Percentiles rank a stretch among this genome's conserved stretches.
Conservation (phyloP, 768 basidiomycete species). For the Pisolithus tinctorius region DNA sequence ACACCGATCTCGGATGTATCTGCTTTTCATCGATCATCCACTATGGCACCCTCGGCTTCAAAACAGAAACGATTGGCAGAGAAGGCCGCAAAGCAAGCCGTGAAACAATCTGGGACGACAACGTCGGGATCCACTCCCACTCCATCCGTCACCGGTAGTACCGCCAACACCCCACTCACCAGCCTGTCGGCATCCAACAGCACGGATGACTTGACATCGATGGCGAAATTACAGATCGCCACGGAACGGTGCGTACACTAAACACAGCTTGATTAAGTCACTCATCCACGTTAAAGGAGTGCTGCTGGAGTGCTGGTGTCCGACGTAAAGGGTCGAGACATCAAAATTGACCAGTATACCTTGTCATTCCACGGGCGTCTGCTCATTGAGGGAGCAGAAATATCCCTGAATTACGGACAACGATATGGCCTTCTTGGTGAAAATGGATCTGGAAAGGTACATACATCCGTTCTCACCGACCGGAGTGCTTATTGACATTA, state of each 20-base stretch:
- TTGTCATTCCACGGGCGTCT: conserved; percentile 96
- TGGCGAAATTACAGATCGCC: conserved; percentile 85
- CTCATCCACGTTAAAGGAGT: conserved; percentile 45
- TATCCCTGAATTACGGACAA: conserved; percentile 84
- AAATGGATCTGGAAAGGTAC: conserved; percentile 97
- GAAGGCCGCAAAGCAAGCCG: conserved; percentile 79
- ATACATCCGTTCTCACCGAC: conserved; percentile 13
- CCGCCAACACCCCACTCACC: conserved; percentile 74
- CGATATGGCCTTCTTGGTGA: conserved; percentile 94
- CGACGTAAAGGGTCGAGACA: conserved; percentile 87
- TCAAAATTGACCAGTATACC: conserved; percentile 95
- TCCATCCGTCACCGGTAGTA: conserved; percentile 58
- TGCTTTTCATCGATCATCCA: conserved; percentile 11
- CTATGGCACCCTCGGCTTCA: conserved; percentile 72
- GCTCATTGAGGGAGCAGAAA: conserved; percentile 57
- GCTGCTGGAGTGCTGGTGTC: conserved; percentile 90
- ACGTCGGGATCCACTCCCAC: conserved; percentile 55
- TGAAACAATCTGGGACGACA: conserved; percentile 40
- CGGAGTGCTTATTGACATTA: conserved; percentile 2
- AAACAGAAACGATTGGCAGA: conserved; percentile 94
- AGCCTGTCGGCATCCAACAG: conserved; percentile 74
- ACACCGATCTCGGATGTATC: conserved; percentile 21
- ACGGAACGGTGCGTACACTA: conserved; percentile 67
- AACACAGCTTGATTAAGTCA: not conserved
- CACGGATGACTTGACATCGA: conserved; percentile 71